Percentiles rank a stretch among this genome's conserved stretches.
phyloP scores from a whole-genome alignment of 805 yeast genomes.

The Sporopachydermia quercuum region DNA sequence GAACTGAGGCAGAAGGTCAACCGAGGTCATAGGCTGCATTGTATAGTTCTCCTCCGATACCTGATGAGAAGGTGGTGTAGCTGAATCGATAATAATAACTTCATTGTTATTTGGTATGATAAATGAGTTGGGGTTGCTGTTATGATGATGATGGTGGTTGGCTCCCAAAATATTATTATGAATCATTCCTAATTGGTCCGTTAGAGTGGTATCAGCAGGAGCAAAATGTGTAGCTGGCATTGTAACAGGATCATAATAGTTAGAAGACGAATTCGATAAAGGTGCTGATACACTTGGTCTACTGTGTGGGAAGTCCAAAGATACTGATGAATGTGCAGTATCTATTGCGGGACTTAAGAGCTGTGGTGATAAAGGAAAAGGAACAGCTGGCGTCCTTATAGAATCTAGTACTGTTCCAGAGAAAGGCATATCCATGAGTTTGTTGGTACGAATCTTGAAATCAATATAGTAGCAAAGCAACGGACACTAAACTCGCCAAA shows the following conservation, averaged over 20 bases:
- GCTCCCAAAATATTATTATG: not conserved
- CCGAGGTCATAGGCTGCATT: not conserved
- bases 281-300: not conserved
- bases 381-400: not conserved
- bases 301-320: constrained; percentile 1
- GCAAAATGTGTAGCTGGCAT: not conserved
- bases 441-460: too few species aligned
- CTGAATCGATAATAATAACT: not conserved
- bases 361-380: constrained; percentile 1
- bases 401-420: not conserved
- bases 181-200: not conserved
- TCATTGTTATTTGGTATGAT: not conserved
- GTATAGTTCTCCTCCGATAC: constrained; percentile 1
- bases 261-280: not conserved
- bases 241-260: not conserved
- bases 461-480: not conserved
- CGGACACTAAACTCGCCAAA: not conserved
- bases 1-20: not conserved
- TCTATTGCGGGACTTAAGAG: not conserved
- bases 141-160: too few species aligned
- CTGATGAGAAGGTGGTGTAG: not conserved
- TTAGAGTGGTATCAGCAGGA: too few species aligned
- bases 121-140: too few species aligned
- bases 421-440: too few species aligned
- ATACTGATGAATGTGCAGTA: not conserved